phyloP scores from a whole-genome alignment of 2,329 filamentous ascomycete species.

The Aspergillus sp. region DNA sequence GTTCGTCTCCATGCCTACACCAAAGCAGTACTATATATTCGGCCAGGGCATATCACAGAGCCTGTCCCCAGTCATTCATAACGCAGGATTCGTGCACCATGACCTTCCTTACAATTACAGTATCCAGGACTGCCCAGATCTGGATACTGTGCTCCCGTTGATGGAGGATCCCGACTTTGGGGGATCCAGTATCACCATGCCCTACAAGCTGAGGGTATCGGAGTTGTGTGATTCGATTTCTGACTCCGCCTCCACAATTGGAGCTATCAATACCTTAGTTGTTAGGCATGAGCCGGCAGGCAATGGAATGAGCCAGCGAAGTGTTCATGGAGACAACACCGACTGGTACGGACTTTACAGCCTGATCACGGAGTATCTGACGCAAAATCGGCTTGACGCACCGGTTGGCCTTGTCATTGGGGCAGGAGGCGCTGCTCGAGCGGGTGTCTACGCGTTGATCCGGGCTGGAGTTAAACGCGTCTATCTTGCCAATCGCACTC shows the following conservation, averaged over 20 bases:
- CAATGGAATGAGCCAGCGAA: neutral
- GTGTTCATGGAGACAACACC: neutral
- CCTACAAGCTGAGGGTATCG: slow-evolving; percentile 13
- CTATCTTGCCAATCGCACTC: neutral
- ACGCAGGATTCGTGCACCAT: slow-evolving; percentile 14
- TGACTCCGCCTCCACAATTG: neutral
- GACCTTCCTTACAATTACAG: slow-evolving; percentile 10
- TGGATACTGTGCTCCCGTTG: slow-evolving; percentile 37
- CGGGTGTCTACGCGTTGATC: slow-evolving; percentile 2
- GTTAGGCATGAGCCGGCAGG: neutral
- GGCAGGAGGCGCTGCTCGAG: slow-evolving; percentile 4
- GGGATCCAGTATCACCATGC: slow-evolving; percentile 70
- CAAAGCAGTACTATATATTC: slow-evolving; percentile 11
- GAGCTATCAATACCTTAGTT: neutral
- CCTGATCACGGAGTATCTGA: neutral
- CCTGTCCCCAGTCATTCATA: slow-evolving; percentile 20
- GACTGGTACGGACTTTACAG: neutral
- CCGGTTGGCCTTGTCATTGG: slow-evolving; percentile 3
- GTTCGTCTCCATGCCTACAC: neutral
- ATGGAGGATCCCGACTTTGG: slow-evolving; percentile 70
- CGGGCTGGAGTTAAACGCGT: neutral
- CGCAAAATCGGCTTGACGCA: neutral
- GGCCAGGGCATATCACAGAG: slow-evolving; percentile 16
- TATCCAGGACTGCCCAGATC: slow-evolving; percentile 7
- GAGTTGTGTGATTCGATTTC: neutral